Conservation (phyloP, 2,329 filamentous ascomycete species). For the Basipetospora chlamydospora region DNA sequence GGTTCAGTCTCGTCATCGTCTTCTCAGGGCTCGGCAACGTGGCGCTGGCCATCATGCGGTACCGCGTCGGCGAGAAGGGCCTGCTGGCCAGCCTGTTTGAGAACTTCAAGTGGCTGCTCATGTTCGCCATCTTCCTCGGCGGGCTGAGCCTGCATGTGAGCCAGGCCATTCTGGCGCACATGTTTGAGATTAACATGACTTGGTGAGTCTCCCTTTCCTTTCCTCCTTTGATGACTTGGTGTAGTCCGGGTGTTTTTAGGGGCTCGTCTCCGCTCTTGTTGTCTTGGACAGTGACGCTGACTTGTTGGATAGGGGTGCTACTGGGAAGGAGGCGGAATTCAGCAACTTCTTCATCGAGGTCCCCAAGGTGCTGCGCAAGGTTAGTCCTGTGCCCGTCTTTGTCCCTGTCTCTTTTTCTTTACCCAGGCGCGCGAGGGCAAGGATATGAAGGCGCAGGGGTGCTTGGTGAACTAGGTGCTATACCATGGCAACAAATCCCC, state of each 20-base stretch:
- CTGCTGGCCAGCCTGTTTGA: conserved; percentile 43
- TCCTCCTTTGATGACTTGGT: too few species aligned
- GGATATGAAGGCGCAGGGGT: too few species aligned
- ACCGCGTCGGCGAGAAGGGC: conserved; percentile 50
- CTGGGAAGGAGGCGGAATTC: conserved; percentile 67
- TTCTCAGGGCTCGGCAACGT: conserved; percentile 65
- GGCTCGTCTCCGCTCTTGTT: too few species aligned
- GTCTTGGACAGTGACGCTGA: too few species aligned
- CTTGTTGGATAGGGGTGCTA: too few species aligned
- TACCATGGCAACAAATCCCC: too few species aligned
- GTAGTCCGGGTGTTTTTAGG: too few species aligned
- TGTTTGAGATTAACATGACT: conserved; percentile 74
- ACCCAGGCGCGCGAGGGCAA: too few species aligned
- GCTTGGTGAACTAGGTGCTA: too few species aligned
- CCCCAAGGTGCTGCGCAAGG: conserved; percentile 61
- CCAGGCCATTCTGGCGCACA: conserved; percentile 65
- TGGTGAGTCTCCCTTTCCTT: too few species aligned
- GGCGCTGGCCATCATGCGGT: conserved; percentile 57
- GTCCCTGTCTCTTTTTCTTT: conserved; percentile 11
- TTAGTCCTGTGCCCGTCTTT: conserved; percentile 34
- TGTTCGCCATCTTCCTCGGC: conserved; percentile 69
- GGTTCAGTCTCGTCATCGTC: conserved; percentile 67
- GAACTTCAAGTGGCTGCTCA: conserved; percentile 60
- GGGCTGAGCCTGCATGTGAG: conserved; percentile 69
- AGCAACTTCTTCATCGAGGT: conserved; percentile 79